These are phyloP conservation scores for Termitomyces sp. DNA, from an alignment of 768 basidiomycete genomes.

Conservation along the genomic window DNA sequence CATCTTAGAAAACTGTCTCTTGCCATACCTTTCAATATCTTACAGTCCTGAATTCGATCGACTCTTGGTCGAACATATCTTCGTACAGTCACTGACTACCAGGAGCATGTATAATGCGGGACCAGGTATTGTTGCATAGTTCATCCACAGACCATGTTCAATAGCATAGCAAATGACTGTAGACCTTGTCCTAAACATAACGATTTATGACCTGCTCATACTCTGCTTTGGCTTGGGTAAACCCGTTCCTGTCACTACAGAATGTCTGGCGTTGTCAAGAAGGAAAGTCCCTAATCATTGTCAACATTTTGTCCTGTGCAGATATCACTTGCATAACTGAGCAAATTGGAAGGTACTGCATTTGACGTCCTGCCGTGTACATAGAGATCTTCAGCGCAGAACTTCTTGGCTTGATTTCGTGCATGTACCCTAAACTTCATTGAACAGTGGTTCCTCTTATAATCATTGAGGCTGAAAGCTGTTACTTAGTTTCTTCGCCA, in stretches of 20 bases:
- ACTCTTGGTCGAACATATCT: constrained; percentile 18
- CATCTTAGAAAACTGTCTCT: constrained; percentile 13
- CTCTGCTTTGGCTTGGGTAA: background rate
- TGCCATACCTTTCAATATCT: constrained; percentile 18
- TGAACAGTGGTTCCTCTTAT: constrained; percentile 10
- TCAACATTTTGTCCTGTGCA: constrained; percentile 14
- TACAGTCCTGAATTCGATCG: constrained; percentile 15
- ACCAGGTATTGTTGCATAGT: constrained; percentile 13
- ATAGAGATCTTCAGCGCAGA: constrained; percentile 15
- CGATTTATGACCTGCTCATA: background rate
- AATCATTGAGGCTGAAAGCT: background rate
- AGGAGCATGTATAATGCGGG: too few relatives aligned
- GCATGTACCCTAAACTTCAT: constrained; percentile 17
- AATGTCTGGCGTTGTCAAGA: background rate
- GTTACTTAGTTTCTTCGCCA: background rate
- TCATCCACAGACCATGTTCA: too few relatives aligned
- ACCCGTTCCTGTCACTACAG: background rate
- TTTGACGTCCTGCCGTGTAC: constrained; percentile 18
- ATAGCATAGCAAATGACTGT: background rate
- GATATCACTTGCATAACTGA: constrained; percentile 15
- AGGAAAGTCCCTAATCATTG: constrained; percentile 19
- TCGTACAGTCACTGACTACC: constrained; percentile 12
- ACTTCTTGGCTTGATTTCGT: constrained; percentile 20
- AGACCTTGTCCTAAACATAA: constrained; percentile 9
- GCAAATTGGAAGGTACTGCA: constrained; percentile 14